A percentile compares a stretch with the other conserved stretches of the same genome.
Conservation (phyloP, 371 early-diverging fungal genomes). For the Gilbertella persicaria region DNA sequence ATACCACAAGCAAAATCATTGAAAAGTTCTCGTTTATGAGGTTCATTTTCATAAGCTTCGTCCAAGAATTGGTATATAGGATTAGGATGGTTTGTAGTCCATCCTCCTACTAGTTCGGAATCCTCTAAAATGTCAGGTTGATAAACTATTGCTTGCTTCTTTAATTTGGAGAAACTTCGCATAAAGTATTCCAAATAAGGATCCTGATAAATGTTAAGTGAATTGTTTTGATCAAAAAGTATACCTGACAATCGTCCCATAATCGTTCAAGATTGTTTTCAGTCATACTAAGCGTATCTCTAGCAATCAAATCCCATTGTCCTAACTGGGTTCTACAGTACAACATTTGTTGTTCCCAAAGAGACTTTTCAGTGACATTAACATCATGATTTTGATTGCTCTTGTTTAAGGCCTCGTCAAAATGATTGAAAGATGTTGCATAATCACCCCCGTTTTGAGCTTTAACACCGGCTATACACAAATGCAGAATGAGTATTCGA, state of each 20-base stretch:
- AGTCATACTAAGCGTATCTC: constrained; percentile 41
- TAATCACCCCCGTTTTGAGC: constrained; percentile 63
- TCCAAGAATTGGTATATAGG: constrained; percentile 56
- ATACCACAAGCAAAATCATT: constrained; percentile 56
- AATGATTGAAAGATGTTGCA: constrained; percentile 52
- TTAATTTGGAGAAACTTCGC: constrained; percentile 54
- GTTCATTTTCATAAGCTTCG: constrained; percentile 43
- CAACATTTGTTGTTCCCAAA: constrained; percentile 62
- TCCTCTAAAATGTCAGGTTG: too few species aligned
- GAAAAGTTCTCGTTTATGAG: constrained; percentile 36
- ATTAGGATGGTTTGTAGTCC: constrained; percentile 41
- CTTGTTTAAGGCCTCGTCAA: constrained; percentile 34
- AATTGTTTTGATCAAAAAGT: not conserved
- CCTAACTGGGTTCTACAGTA: constrained; percentile 65
- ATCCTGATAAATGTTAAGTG: constrained; percentile 16
- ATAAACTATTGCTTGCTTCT: not conserved
- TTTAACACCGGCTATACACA: constrained; percentile 59
- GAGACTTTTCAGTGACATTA: constrained; percentile 32
- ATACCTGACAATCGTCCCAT: constrained; percentile 58
- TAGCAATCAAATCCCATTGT: constrained; percentile 63
- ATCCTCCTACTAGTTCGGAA: not conserved
- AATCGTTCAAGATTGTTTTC: constrained; percentile 39
- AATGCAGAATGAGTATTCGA: too few species aligned
- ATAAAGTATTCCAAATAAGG: constrained; percentile 59
- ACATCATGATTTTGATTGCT: constrained; percentile 16